Percentiles rank a stretch among this genome's conserved stretches.
Evolutionary conservation across 805 yeast genomes (phyloP).

Genomic region (Komagataella populi): DNA sequence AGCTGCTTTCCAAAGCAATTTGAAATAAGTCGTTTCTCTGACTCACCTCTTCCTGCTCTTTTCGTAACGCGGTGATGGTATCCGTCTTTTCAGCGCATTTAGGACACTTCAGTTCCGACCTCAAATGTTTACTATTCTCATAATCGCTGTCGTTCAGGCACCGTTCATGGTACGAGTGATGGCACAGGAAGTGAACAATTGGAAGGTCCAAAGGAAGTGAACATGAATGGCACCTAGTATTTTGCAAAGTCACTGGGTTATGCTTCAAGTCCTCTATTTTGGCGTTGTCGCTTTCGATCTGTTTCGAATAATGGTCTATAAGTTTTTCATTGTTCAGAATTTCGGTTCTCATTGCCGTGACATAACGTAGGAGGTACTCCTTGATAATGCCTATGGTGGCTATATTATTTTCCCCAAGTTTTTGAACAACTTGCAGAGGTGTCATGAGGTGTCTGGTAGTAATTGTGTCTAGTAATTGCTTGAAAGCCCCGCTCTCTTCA

Average conservation of each 20-base stretch:
- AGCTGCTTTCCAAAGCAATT: slow-evolving; percentile 35
- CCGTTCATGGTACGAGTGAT: slow-evolving; percentile 74
- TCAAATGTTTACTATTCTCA: slow-evolving; percentile 2
- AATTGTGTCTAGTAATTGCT: slow-evolving; percentile 37
- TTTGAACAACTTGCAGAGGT: slow-evolving; percentile 66
- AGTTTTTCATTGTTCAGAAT: slow-evolving; percentile 57
- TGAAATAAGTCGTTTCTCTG: slow-evolving; percentile 53
- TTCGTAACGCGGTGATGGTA: slow-evolving; percentile 42
- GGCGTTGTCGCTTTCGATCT: slow-evolving; percentile 39
- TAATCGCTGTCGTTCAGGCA: slow-evolving; percentile 45
- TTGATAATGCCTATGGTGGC: slow-evolving; percentile 64
- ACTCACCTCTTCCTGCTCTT: slow-evolving; percentile 46
- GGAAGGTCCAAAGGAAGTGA: slow-evolving; percentile 59
- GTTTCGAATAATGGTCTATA: slow-evolving; percentile 52
- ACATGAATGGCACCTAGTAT: slow-evolving; percentile 55
- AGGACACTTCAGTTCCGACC: slow-evolving; percentile 43
- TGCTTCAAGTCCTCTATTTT: slow-evolving; percentile 36
- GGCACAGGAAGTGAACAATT: slow-evolving; percentile 70
- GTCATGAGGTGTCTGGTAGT: slow-evolving; percentile 41
- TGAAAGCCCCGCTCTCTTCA: slow-evolving; percentile 31
- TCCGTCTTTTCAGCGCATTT: slow-evolving; percentile 62
- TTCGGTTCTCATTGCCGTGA: slow-evolving; percentile 47
- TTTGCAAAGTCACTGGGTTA: slow-evolving; percentile 41
- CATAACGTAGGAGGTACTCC: slow-evolving; percentile 48
- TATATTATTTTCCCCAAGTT: slow-evolving; percentile 45